A percentile compares a stretch with the other conserved stretches of the same genome.
These are phyloP conservation scores for Salix udensis DNA, from an alignment of 345 rosid species.

Conservation along the genomic window DNA sequence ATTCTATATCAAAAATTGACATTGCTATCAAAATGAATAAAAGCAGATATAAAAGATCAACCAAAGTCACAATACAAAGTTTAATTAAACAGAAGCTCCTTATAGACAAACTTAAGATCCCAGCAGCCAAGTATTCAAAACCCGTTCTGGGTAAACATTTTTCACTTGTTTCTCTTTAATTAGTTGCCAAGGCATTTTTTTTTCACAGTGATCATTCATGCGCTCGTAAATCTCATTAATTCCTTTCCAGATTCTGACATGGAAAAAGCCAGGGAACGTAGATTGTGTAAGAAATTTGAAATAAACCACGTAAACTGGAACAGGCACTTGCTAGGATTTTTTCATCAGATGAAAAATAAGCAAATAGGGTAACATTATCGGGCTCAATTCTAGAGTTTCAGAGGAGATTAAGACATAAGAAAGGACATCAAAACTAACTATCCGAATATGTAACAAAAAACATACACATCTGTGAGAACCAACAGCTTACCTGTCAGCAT, in stretches of 20 bases:
- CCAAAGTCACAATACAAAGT: background rate
- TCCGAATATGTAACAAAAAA: background rate
- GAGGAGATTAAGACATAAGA: background rate
- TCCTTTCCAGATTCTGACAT: background rate
- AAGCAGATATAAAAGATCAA: background rate
- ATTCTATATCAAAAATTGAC: slow-evolving; percentile 5
- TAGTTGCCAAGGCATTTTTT: background rate
- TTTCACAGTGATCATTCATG: background rate
- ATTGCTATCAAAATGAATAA: background rate
- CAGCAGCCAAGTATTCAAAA: background rate
- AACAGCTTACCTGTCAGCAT: slow-evolving; percentile 61
- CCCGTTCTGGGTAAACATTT: background rate
- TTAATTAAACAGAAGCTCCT: background rate
- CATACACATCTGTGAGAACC: background rate
- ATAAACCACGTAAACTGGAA: background rate
- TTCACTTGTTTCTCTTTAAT: background rate
- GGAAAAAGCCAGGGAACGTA: background rate
- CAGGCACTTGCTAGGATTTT: background rate
- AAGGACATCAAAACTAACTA: background rate
- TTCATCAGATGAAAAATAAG: background rate
- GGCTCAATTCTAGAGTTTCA: background rate
- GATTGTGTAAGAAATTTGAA: background rate
- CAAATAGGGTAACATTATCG: background rate
- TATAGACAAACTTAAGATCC: background rate
- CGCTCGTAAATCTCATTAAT: background rate